A percentile compares a stretch with the other conserved stretches of the same genome.
These are phyloP conservation scores for Yamadazyma ubonensis DNA, from an alignment of 805 yeast species.

Conservation along the genomic window DNA sequence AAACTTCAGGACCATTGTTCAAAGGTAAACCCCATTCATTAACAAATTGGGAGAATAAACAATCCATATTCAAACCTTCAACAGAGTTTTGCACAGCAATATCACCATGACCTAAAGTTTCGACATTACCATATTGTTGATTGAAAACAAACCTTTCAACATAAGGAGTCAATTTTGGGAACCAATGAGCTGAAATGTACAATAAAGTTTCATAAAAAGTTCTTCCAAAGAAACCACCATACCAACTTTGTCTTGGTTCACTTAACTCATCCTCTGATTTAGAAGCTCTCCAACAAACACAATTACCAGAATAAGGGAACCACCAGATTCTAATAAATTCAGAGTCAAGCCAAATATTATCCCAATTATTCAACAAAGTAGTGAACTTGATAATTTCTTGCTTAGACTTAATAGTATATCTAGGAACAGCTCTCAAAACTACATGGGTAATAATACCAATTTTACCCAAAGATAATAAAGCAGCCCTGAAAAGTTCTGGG, in stretches of 20 bases:
- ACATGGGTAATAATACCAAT: conserved; percentile 86
- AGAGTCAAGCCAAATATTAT: conserved; percentile 78
- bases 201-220: conserved; percentile 74
- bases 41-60: conserved; percentile 89
- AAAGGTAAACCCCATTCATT: conserved; percentile 98
- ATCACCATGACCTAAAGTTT: conserved; percentile 60
- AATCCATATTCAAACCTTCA: conserved; percentile 92
- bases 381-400: conserved; percentile 83
- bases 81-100: conserved; percentile 76
- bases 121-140: conserved; percentile 78
- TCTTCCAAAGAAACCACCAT: conserved; percentile 79
- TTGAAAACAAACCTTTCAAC: conserved; percentile 83
- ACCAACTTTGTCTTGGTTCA: conserved; percentile 73
- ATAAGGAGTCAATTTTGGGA: conserved; percentile 76
- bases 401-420: conserved; percentile 73
- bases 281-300: conserved; percentile 87
- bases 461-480: conserved; percentile 82
- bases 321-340: conserved; percentile 96
- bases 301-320: conserved; percentile 88
- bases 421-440: conserved; percentile 80
- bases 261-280: conserved; percentile 67
- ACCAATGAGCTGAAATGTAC: conserved; percentile 72
- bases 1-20: conserved; percentile 68
- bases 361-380: conserved; percentile 70
- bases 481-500: conserved; percentile 72